Base-by-base conservation (phyloP, 2,329 filamentous ascomycete genomes). In the Talaromyces marneffei region DNA sequence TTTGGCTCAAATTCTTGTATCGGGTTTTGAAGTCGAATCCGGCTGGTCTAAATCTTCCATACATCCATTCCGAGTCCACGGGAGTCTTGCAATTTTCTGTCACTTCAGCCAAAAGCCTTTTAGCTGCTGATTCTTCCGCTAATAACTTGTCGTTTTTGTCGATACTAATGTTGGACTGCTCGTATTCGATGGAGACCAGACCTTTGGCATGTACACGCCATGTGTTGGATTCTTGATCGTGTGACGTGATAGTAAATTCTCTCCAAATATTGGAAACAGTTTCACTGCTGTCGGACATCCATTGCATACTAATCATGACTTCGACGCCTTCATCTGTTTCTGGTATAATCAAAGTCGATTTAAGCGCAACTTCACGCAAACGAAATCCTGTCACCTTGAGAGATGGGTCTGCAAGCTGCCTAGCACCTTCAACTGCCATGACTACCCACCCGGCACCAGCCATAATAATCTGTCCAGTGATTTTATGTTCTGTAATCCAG, bases 401-500 rank as follows among this genome's bases (percentile, higher is more conserved):
- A 9, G 25, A 29, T 18, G 56, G 42, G 18, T 58, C 37, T 7
- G 40, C 29, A 10, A 59, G n/a, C 14, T 59, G 57, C 3, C 2
- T 18, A 9, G 39, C 27, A 9, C 68, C 64, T 44, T 75, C 71
- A 0, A 71, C 60, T 2, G 69, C 70, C 35, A 70, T 70, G 1
- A 63, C 65, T 3, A 72, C 58, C 40, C 68, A 74, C 0, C 67
- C 72, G 3, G 71, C 68, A 6, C 66, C 70, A 3, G 72, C 71
- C 40, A 71, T 72, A 7, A 74, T 63, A 8, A 68, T 65, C 42
- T 72, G 67, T 0, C 66, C 67, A 46, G 74, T 71, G 2, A 77
- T 61, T 29, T 67, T 64, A 44, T 77, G 74, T 44, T 70, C 70
- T 2, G 29, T 37, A 3, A 77, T 59, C 75, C 74, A 77, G 1